phyloP scores from a whole-genome alignment of 169 alveolate genomes.

The Neospora caninum region DNA sequence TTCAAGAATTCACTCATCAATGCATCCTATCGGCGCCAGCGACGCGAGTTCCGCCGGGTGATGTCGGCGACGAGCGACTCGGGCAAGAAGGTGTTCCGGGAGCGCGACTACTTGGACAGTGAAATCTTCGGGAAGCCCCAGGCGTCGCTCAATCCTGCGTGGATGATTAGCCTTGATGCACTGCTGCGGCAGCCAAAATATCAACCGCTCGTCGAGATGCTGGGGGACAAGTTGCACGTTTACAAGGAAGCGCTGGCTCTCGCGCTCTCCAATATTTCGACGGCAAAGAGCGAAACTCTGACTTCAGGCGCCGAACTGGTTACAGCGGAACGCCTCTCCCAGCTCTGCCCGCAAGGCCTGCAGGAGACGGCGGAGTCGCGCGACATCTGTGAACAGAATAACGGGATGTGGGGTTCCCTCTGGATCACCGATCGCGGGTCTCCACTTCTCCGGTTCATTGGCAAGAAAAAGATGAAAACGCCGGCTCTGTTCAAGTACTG shows the following conservation, averaged over 20 bases:
- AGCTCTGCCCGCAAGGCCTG: not conserved
- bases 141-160: slow-evolving; percentile 24
- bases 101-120: slow-evolving; percentile 2
- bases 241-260: slow-evolving; percentile 35
- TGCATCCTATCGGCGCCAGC: slow-evolving; percentile 22
- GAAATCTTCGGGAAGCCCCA: slow-evolving; percentile 11
- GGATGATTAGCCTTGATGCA: slow-evolving; percentile 45
- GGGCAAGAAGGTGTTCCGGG: not conserved
- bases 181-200: slow-evolving; percentile 33
- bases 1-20: not conserved
- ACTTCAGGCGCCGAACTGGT: not conserved
- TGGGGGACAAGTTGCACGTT: slow-evolving; percentile 9
- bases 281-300: not conserved
- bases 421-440: slow-evolving; percentile 10
- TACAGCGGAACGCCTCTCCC: not conserved
- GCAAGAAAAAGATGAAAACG: slow-evolving; percentile 30
- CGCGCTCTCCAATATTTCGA: slow-evolving; percentile 1
- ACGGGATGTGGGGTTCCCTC: slow-evolving; percentile 62
- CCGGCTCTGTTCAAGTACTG: slow-evolving; percentile 52
- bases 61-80: slow-evolving; percentile 7
- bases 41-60: not conserved
- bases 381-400: slow-evolving; percentile 30
- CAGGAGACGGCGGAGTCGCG: not conserved
- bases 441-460: not conserved
- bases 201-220: not conserved